Conservation (phyloP, 2,329 filamentous ascomycete genomes). For the Diaporthe helianthi region DNA sequence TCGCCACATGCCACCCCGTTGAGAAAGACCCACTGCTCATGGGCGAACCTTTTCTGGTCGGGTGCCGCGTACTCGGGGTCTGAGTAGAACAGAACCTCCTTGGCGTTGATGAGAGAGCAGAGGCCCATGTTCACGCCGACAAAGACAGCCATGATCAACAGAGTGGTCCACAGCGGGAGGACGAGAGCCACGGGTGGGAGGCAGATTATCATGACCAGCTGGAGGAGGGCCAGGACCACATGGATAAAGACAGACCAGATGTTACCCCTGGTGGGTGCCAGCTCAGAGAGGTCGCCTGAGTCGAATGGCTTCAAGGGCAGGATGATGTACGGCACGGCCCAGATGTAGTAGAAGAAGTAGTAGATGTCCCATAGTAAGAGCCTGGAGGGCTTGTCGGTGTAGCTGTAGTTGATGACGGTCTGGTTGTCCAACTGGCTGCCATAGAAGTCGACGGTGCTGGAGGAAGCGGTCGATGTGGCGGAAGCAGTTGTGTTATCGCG, state of each 20-base stretch:
- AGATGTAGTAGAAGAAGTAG: constrained; percentile 61
- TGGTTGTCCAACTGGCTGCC: constrained; percentile 64
- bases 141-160: constrained; percentile 50
- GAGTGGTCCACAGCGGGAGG: constrained; percentile 57
- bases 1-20: constrained; percentile 73
- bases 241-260: constrained; percentile 65
- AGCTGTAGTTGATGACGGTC: constrained; percentile 66
- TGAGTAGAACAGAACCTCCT: constrained; percentile 55
- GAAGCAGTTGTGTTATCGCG: constrained; percentile 9
- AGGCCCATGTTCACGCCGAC: constrained; percentile 58
- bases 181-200: constrained; percentile 57
- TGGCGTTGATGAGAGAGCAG: constrained; percentile 62
- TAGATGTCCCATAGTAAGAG: constrained; percentile 61
- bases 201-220: constrained; percentile 65
- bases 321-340: constrained; percentile 67
- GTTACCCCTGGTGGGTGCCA: constrained; percentile 65
- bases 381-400: constrained; percentile 62
- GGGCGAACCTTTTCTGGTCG: constrained; percentile 51
- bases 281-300: constrained; percentile 66
- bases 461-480: neutral
- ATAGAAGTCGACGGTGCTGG: constrained; percentile 51
- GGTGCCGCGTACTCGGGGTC: constrained; percentile 59
- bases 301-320: constrained; percentile 61
- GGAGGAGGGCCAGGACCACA: constrained; percentile 62
- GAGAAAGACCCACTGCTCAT: constrained; percentile 81